A percentile compares a stretch with the other conserved stretches of the same genome.
Evolutionary conservation across 2,329 filamentous ascomycete species (phyloP).

Genomic region (Arthroderma uncinatum): DNA sequence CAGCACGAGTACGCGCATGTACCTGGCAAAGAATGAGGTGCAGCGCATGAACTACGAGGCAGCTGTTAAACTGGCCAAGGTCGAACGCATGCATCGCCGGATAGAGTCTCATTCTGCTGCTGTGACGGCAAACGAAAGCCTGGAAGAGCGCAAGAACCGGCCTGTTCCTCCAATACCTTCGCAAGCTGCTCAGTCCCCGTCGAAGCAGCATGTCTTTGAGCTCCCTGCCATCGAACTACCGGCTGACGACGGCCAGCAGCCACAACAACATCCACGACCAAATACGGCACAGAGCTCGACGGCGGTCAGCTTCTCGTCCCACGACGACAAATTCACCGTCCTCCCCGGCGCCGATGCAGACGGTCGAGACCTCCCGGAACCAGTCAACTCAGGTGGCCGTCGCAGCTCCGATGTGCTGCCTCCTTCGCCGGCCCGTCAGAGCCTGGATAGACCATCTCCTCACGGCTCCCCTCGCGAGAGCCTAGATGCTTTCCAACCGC

Average conservation of each 20-base stretch:
- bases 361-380: slow-evolving; percentile 40
- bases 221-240: slow-evolving; percentile 47
- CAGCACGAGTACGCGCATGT: slow-evolving; percentile 79
- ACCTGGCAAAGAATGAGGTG: slow-evolving; percentile 61
- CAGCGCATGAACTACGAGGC: slow-evolving; percentile 67
- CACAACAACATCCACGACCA: slow-evolving; percentile 21
- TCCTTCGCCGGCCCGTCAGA: slow-evolving; percentile 26
- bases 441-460: slow-evolving; percentile 21
- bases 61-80: slow-evolving; percentile 70
- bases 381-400: slow-evolving; percentile 22
- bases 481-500: slow-evolving; percentile 21
- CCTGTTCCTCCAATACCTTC: slow-evolving; percentile 9
- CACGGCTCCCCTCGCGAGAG: slow-evolving; percentile 27
- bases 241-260: slow-evolving; percentile 40
- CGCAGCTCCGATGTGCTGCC: slow-evolving; percentile 21
- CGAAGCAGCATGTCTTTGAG: slow-evolving; percentile 21
- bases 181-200: slow-evolving; percentile 20
- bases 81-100: slow-evolving; percentile 62
- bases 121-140: slow-evolving; percentile 15
- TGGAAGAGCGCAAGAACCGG: slow-evolving; percentile 7
- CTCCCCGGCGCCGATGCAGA: slow-evolving; percentile 39
- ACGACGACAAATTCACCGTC: slow-evolving; percentile 58
- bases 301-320: slow-evolving; percentile 36
- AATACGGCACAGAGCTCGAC: slow-evolving; percentile 17
- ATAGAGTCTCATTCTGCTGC: slow-evolving; percentile 43